Percentiles rank a stretch among this genome's conserved stretches.
phyloP scores from a whole-genome alignment of 768 basidiomycete species.

The Trametes villosa region DNA sequence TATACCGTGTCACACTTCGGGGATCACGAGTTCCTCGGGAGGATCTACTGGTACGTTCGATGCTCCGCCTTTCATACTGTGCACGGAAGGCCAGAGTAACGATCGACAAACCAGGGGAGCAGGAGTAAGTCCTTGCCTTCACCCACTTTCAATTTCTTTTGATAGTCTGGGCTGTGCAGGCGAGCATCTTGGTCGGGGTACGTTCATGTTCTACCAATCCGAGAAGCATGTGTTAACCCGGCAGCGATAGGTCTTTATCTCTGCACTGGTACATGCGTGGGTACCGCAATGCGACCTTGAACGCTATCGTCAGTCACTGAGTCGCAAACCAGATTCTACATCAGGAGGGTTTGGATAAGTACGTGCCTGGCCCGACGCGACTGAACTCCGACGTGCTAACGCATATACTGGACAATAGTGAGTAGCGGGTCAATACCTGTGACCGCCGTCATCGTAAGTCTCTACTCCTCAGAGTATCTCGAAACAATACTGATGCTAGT shows the following conservation, averaged over 20 bases:
- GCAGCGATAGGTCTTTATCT: slow-evolving; percentile 2
- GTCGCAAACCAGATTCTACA: neutral
- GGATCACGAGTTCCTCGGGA: slow-evolving; percentile 9
- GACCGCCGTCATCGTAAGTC: slow-evolving; percentile 1
- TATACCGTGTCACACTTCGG: slow-evolving; percentile 11
- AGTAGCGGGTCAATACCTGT: slow-evolving; percentile 6
- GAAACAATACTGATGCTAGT: no score
- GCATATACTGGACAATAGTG: no score
- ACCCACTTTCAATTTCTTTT: neutral
- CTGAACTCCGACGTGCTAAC: no score
- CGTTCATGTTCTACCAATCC: neutral
- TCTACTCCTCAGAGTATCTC: neutral
- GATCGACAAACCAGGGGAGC: slow-evolving; percentile 2
- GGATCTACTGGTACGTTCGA: slow-evolving; percentile 8
- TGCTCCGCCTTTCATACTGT: no score
- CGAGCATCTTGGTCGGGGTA: slow-evolving; percentile 6
- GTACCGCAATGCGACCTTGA: neutral
- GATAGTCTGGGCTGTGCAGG: neutral
- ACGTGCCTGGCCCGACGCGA: neutral
- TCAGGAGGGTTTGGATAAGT: slow-evolving; percentile 11
- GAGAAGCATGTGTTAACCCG: neutral
- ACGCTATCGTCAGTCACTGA: neutral
- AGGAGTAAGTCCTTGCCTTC: neutral
- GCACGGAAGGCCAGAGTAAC: no score
- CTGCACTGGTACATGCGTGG: slow-evolving; percentile 7